A percentile compares a stretch with the other conserved stretches of the same genome.
phyloP scores from a whole-genome alignment of 768 basidiomycete genomes.

The Baorangia bicolor region DNA sequence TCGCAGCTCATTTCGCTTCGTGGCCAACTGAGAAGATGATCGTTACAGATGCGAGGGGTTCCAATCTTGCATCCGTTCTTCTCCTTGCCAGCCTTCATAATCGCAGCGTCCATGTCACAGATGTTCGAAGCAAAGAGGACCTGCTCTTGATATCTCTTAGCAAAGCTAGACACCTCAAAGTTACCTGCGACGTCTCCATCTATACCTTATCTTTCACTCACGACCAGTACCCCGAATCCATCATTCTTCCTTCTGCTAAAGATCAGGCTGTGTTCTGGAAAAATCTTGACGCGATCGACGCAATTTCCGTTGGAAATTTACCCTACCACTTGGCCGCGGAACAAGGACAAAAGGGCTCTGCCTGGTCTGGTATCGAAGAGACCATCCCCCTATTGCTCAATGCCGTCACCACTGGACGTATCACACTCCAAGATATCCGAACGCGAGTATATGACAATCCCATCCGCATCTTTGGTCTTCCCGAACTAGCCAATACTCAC shows the following conservation, averaged over 20 bases:
- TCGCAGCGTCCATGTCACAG: conserved; percentile 86
- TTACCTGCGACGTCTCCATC: conserved; percentile 94
- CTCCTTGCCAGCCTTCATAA: conserved; percentile 91
- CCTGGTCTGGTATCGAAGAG: conserved; percentile 83
- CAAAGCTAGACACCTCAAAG: conserved; percentile 91
- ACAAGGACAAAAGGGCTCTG: conserved; percentile 55
- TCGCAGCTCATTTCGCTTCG: conserved; percentile 83
- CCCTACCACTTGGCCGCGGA: conserved; percentile 76
- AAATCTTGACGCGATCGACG: conserved; percentile 80
- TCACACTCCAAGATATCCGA: conserved; percentile 82
- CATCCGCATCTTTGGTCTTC: conserved; percentile 84
- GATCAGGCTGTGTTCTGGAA: conserved; percentile 87
- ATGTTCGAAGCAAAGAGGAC: conserved; percentile 85
- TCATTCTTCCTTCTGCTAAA: conserved; percentile 63
- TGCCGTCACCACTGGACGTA: conserved; percentile 75
- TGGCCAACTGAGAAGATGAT: conserved; percentile 95
- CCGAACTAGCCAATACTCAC: conserved; percentile 81
- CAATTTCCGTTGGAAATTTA: conserved; percentile 83
- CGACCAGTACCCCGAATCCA: conserved; percentile 67
- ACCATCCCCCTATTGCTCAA: conserved; percentile 83
- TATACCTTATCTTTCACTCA: conserved; percentile 87
- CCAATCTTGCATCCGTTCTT: conserved; percentile 90
- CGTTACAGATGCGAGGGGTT: conserved; percentile 88
- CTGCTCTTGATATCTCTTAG: conserved; percentile 87
- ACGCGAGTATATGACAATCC: conserved; percentile 91